These are phyloP conservation scores for Extremus antarcticus DNA, from an alignment of 495 filamentous ascomycete genomes.

Conservation along the genomic window DNA sequence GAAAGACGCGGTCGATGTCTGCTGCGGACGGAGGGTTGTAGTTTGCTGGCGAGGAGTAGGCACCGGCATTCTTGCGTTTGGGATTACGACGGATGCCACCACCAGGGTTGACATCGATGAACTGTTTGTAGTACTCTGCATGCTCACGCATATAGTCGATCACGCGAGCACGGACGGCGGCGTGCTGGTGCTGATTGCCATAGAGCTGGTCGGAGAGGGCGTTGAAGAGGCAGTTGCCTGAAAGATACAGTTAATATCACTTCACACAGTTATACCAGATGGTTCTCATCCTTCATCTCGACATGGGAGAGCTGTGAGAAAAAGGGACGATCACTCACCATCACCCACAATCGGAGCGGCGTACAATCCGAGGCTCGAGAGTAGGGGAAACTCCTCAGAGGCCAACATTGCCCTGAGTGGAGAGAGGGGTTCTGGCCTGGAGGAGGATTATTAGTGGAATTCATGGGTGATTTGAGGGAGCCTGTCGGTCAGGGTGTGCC, in stretches of 20 bases:
- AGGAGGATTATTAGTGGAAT: not conserved
- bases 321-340: conserved; percentile 29
- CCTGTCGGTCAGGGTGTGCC: not conserved
- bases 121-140: conserved; percentile 53
- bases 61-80: conserved; percentile 46
- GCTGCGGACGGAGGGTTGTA: conserved; percentile 34
- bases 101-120: conserved; percentile 46
- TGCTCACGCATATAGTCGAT: conserved; percentile 54
- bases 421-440: too few species aligned
- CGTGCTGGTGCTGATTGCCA: conserved; percentile 48
- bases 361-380: conserved; percentile 41
- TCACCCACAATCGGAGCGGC: conserved; percentile 40
- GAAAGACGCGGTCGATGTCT: conserved; percentile 53
- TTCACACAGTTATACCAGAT: not conserved
- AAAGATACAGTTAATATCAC: conserved; percentile 7
- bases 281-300: too few species aligned
- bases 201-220: conserved; percentile 67
- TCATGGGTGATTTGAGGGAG: not conserved
- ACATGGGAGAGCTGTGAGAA: too few species aligned
- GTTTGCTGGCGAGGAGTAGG: conserved; percentile 31
- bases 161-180: conserved; percentile 47
- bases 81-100: conserved; percentile 54
- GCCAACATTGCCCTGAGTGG: not conserved
- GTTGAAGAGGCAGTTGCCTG: conserved; percentile 69
- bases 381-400: conserved; percentile 43